Conservation (phyloP, 176 grass and related monocot species). For the Musa schizocarpa region DNA sequence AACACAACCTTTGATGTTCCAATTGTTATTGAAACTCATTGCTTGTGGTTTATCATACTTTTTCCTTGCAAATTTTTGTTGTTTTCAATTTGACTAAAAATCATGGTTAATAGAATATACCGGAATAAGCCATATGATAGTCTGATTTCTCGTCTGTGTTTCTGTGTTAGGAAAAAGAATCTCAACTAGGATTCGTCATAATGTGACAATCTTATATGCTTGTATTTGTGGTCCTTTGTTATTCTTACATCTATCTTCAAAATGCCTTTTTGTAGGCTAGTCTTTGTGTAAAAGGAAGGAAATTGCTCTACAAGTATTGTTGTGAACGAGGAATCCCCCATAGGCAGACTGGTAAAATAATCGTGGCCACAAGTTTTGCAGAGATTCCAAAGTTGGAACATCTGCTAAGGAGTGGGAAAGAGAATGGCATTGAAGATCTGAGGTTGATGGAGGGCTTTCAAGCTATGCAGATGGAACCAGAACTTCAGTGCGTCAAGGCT, state of each 20-base stretch:
- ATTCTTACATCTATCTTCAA: too few relatives aligned
- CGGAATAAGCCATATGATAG: too few relatives aligned
- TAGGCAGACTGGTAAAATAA: slow-evolving; percentile 69
- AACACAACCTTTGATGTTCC: too few relatives aligned
- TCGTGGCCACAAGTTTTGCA: slow-evolving; percentile 65
- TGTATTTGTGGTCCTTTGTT: too few relatives aligned
- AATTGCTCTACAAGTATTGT: slow-evolving; percentile 92
- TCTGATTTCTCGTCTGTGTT: not conserved
- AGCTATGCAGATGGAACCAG: slow-evolving; percentile 76
- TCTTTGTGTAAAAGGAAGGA: slow-evolving; percentile 74
- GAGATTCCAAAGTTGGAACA: slow-evolving; percentile 58
- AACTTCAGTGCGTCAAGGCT: slow-evolving; percentile 73
- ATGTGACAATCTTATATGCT: too few relatives aligned
- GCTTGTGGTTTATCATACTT: not conserved
- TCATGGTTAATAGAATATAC: too few relatives aligned
- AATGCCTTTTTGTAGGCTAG: slow-evolving; percentile 40
- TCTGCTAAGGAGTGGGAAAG: slow-evolving; percentile 45
- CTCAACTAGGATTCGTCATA: not conserved
- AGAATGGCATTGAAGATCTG: slow-evolving; percentile 74
- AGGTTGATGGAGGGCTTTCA: slow-evolving; percentile 54
- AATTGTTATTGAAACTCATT: not conserved
- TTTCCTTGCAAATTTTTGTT: too few relatives aligned
- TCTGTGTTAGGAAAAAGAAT: not conserved
- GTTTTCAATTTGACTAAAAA: too few relatives aligned
- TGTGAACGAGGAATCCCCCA: slow-evolving; percentile 63